Evolutionary conservation across 176 grass and related monocot species (phyloP), one percentile per base, ranked within the genome.

Genomic region (Otatea glauca): DNA sequence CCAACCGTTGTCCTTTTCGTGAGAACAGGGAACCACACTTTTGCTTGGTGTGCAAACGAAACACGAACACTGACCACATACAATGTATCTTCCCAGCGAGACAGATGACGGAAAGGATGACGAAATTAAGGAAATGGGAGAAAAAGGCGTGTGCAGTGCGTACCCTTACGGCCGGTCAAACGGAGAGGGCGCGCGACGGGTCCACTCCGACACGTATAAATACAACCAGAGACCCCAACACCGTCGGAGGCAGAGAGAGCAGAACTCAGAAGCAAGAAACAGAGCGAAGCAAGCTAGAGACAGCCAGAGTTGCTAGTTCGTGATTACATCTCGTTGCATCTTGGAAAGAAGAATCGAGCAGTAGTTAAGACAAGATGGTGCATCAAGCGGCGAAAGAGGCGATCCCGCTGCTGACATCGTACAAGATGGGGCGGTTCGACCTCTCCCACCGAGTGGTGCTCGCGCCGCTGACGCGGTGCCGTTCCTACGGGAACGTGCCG

Each of bases 401-500:
- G 27, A 87, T 88, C 44, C 88, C 88, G 10, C 70, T 93, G 68
- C 16, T 90, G 54, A 79, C 56, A 34, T 66, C 85, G 1, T 78
- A 86, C 68, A 88, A 49, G 85, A 88, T 86, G 82, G 91, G 91
- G 0, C 83, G 4, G 17, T 74, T 88, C 9, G 63, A 92, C 51
- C 81, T 92, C 5, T 77, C 84, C 1, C 88, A 93, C 67, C 74
- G 91, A 13, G 83, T 88, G 70, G 88, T 92, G 76, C 74, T 92
- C 13, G 79, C 91, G 72, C 29, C 91, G 1, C 41, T 92, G 0
- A 90, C 87, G 17, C 64, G 29, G 9, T 80, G 60, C 55, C 78
- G 91, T 17, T 77, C 91, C 79, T 90, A 29, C 65, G 80, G 79
- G 66, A 66, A 79, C 69, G 74, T 92, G 53, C 88, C 91, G 60